These are phyloP conservation scores for Pythium phragmiticola DNA, from an alignment of 352 stramenopile species.

Conservation along the genomic window DNA sequence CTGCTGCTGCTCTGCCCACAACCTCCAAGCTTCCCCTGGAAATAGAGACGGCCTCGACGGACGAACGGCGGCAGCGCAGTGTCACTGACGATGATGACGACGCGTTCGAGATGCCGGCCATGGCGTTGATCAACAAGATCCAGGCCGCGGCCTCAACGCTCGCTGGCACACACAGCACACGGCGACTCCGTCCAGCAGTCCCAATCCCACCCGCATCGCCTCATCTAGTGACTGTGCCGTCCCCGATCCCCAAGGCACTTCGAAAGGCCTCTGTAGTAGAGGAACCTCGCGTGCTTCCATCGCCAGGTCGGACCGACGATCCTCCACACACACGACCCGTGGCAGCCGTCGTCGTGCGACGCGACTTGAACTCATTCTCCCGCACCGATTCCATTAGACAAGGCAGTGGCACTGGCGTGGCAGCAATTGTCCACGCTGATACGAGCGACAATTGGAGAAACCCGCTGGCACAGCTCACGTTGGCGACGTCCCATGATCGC, in stretches of 20 bases:
- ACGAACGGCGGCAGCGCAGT: constrained; percentile 38
- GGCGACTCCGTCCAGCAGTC: not conserved
- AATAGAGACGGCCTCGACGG: constrained; percentile 4
- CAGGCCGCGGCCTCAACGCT: constrained; percentile 15
- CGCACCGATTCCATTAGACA: not conserved
- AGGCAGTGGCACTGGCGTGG: not conserved
- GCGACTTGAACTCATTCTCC: constrained; percentile 21
- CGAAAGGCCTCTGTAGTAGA: not conserved
- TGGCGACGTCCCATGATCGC: constrained; percentile 28
- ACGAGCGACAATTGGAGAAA: constrained; percentile 27
- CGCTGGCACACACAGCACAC: constrained; percentile 14
- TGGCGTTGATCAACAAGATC: constrained; percentile 22
- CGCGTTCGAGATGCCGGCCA: constrained; percentile 22
- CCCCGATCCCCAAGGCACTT: constrained; percentile 3
- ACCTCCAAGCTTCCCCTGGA: not conserved
- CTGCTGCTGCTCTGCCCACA: not conserved
- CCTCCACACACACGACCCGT: not conserved
- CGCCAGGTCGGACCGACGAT: not conserved
- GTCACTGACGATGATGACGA: constrained; percentile 23
- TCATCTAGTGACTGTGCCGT: constrained; percentile 8
- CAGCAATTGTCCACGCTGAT: not conserved
- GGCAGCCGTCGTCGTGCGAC: not conserved
- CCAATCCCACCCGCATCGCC: not conserved
- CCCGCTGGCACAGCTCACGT: constrained; percentile 41
- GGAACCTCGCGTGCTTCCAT: not conserved